Percentiles rank a stretch among this genome's conserved stretches.
Evolutionary conservation across 331 rosid genomes (phyloP).

Genomic region (Pyrus hybrid): DNA sequence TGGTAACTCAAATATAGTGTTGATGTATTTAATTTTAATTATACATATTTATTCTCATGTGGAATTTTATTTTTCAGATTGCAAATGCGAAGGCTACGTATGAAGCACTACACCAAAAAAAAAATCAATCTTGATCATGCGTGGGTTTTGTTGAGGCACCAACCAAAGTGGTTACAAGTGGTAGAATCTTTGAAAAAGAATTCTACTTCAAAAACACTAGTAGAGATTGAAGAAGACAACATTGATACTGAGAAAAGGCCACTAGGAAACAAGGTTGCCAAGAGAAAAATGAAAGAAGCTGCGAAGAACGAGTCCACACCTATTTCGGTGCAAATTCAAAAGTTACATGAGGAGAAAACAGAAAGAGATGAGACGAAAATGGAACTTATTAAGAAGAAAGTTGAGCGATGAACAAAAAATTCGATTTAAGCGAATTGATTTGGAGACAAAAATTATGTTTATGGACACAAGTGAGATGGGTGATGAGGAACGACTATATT

Average conservation of each 20-base stretch:
- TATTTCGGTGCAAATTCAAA: background rate
- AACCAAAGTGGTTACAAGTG: background rate
- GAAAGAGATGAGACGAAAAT: background rate
- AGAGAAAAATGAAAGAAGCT: background rate
- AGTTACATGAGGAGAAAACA: background rate
- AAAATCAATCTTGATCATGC: background rate
- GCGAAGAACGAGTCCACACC: background rate
- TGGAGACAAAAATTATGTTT: background rate
- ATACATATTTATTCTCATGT: background rate
- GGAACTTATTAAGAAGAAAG: background rate
- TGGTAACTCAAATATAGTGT: too few relatives aligned
- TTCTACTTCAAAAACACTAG: background rate
- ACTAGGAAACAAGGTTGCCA: background rate
- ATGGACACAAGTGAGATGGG: background rate
- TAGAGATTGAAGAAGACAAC: background rate
- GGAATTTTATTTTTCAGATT: background rate
- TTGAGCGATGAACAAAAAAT: background rate
- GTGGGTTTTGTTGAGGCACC: background rate
- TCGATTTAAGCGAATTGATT: background rate
- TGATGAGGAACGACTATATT: background rate
- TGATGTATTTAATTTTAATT: background rate
- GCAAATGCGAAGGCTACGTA: background rate
- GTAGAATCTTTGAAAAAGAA: background rate
- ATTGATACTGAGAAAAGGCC: background rate
- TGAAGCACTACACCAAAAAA: background rate